Base-by-base conservation (phyloP, 2,329 filamentous ascomycete genomes). In the Colletotrichum higginsianum region DNA sequence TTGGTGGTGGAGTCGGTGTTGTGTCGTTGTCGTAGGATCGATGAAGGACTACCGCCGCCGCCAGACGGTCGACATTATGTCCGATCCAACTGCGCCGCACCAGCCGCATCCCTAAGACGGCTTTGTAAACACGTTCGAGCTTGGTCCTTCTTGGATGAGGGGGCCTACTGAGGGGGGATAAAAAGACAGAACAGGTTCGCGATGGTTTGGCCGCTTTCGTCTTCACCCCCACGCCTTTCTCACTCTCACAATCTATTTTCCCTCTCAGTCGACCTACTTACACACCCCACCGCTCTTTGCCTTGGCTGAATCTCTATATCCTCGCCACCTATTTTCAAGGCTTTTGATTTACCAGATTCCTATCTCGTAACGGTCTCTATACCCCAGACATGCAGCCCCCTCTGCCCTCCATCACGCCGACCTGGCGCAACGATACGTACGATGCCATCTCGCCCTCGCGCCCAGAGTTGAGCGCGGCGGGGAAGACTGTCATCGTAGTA, bases 401-500 rank as follows among this genome's bases (percentile, higher is more conserved):
- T 68, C 68, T 71, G 58, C 53, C 78, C 77, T 46, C 66, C 75
- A 35, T 61, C 52, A 71, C 68, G 57, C 65, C 68, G 7, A 71
- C 65, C 16, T 71, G 68, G 68, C 83, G 84, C 74, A 78, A 70
- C 0, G 73, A 75, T n/a, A 74, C 81, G 0, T 86, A 86, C 71
- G 75, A 80, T 0, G 74, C 78, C 72, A 84, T 86, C 71, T 81
- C 78, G 0, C 79, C 84, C 2, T 58, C 73, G 0, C 78, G 80
- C 0, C 79, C 82, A 0, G 80, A 82, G 71, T 74, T 86, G 9
- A 82, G 78, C 12, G 83, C 86, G 61, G 76, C 78, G 4, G 84
- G 84, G 30, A 79, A 79, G 40, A 90, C 86, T 0, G 88, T 92
- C 8, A 83, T 94, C 13, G 89, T 94, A 77, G 91, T 90, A 1